Conservation (phyloP, 202 grass and related monocot species). For the Zoysia matrella region DNA sequence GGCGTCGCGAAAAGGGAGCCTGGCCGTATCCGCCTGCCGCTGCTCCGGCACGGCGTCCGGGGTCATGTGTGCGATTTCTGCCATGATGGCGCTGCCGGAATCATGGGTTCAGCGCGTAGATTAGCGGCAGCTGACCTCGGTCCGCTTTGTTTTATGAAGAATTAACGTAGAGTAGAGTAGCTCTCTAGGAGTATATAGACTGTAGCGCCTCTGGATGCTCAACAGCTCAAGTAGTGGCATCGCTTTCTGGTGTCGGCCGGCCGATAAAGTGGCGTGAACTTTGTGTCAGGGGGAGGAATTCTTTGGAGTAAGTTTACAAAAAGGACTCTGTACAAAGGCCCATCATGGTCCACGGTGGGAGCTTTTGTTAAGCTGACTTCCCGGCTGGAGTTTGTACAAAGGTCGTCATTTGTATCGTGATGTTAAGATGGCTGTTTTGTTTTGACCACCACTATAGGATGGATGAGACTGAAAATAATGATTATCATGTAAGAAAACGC, state of each 20-base stretch:
- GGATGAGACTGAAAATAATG: no score
- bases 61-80: not conserved
- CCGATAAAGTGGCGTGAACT: conserved; percentile 37
- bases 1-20: not conserved
- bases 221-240: conserved; percentile 4
- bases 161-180: not conserved
- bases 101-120: conserved; percentile 33
- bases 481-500: no score
- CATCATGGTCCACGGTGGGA: not conserved
- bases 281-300: conserved; percentile 18
- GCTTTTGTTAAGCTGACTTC: not conserved
- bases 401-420: no score
- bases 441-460: no score
- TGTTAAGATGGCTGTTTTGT: no score
- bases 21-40: not conserved
- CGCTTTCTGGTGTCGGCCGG: conserved; percentile 28
- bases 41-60: not conserved
- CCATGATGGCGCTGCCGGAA: conserved; percentile 24
- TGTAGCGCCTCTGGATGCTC: not conserved
- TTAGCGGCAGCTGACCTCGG: not conserved
- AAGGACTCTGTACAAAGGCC: conserved; percentile 26
- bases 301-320: conserved; percentile 32
- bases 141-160: not conserved
- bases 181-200: not conserved
- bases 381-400: no score